Evolutionary conservation across 2,329 filamentous ascomycete genomes (phyloP).

Genomic region (Pestalotiopsis sp.): DNA sequence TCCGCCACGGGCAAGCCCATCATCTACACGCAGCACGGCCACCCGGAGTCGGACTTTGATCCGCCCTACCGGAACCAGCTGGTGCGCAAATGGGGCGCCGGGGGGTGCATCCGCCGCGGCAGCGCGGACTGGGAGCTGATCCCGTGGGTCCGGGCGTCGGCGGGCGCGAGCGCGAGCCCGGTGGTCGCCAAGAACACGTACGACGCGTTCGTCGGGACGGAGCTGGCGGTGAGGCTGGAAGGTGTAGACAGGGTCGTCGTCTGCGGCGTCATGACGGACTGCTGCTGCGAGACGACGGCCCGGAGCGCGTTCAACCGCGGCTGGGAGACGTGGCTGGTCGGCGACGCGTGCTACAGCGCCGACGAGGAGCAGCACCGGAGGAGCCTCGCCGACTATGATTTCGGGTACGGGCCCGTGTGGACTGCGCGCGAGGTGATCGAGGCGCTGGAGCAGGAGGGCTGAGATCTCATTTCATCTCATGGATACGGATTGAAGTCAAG

Average conservation of each 20-base stretch:
- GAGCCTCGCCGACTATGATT: conserved; percentile 33
- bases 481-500: too few species aligned
- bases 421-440: not conserved
- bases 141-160: conserved; percentile 22
- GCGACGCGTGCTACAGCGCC: conserved; percentile 38
- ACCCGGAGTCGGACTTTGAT: conserved; percentile 33
- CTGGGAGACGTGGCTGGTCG: conserved; percentile 42
- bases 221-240: conserved; percentile 30
- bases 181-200: conserved; percentile 42
- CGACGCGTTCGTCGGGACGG: conserved; percentile 39
- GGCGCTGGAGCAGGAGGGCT: not conserved
- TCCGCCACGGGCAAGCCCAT: conserved; percentile 25
- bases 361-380: conserved; percentile 34
- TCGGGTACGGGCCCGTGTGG: conserved; percentile 31
- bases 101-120: conserved; percentile 32
- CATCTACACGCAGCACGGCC: conserved; percentile 43
- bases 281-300: conserved; percentile 41
- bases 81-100: conserved; percentile 38
- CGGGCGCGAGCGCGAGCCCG: conserved; percentile 11
- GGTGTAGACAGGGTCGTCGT: conserved; percentile 36
- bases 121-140: conserved; percentile 35
- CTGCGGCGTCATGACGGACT: conserved; percentile 45
- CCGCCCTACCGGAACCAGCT: conserved; percentile 37
- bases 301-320: conserved; percentile 40
- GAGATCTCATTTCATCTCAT: too few species aligned